Conservation (phyloP, 768 basidiomycete genomes). For the Phanerochaete carnosa region DNA sequence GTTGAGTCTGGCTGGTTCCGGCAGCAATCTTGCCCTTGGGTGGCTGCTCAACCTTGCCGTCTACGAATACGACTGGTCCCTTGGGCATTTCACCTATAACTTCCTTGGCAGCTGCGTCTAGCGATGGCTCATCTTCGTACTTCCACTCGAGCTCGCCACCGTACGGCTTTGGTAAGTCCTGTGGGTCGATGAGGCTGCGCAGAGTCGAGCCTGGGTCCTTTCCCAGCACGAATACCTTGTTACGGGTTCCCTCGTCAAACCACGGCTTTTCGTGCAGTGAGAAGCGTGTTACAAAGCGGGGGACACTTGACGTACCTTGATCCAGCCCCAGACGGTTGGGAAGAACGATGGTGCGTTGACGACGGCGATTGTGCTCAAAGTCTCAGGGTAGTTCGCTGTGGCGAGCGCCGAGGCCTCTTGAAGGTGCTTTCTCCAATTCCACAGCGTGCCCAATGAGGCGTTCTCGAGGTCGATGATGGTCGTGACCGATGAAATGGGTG, state of each 20-base stretch:
- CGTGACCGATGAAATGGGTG: constrained; percentile 57
- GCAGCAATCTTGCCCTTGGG: no score
- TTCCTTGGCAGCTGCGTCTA: constrained; percentile 53
- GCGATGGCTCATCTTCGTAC: constrained; percentile 61
- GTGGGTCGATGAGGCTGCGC: constrained; percentile 42
- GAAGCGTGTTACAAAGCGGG: neutral
- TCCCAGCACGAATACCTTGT: constrained; percentile 74
- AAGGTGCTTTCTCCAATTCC: constrained; percentile 67
- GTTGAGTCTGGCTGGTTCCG: no score
- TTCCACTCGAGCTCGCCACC: constrained; percentile 74
- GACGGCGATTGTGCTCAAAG: constrained; percentile 59
- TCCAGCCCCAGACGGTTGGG: constrained; percentile 80
- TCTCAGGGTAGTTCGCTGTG: constrained; percentile 82
- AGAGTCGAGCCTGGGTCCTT: constrained; percentile 54
- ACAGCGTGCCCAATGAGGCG: constrained; percentile 61
- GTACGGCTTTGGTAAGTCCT: constrained; percentile 62
- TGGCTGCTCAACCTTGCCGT: constrained; percentile 37
- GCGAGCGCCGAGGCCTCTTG: constrained; percentile 73
- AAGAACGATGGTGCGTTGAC: constrained; percentile 85
- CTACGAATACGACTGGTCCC: constrained; percentile 49
- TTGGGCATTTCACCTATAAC: constrained; percentile 50
- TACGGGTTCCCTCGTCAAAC: constrained; percentile 78
- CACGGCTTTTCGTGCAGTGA: constrained; percentile 43
- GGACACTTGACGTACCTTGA: constrained; percentile 48
- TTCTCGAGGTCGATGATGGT: constrained; percentile 73